These are phyloP conservation scores for Naegleria lovaniensis DNA, from an alignment of 208 protist genomes.

Conservation along the genomic window DNA sequence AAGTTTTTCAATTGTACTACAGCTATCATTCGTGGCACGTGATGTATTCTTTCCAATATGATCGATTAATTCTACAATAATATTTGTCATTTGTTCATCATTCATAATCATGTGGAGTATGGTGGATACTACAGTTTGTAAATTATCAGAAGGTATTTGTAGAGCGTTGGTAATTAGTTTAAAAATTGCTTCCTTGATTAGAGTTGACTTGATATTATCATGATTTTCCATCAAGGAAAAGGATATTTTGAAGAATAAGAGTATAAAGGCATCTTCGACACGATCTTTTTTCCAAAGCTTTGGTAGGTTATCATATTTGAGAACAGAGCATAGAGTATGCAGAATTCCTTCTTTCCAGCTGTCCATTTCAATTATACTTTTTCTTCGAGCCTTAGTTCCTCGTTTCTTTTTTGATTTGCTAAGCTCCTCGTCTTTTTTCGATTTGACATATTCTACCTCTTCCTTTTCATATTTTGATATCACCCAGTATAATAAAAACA, in stretches of 20 bases:
- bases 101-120: background rate
- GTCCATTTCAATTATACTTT: background rate
- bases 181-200: background rate
- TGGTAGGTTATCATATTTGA: conserved; percentile 27
- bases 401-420: background rate
- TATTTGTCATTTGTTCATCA: background rate
- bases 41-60: background rate
- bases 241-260: conserved; percentile 24
- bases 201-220: background rate
- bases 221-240: conserved; percentile 37
- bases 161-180: background rate
- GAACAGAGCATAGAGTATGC: background rate
- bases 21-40: background rate
- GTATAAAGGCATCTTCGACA: conserved; percentile 33
- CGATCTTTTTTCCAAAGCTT: conserved; percentile 30
- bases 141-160: background rate
- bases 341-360: conserved; percentile 10
- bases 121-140: background rate
- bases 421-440: background rate
- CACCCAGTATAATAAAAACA: conserved; percentile 23
- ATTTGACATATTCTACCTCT: conserved; percentile 9
- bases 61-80: background rate
- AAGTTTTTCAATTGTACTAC: background rate
- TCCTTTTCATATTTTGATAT: background rate
- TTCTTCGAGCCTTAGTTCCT: background rate